A percentile compares a stretch with the other conserved stretches of the same genome.
These are phyloP conservation scores for Colletotrichum scovillei DNA, from an alignment of 2,329 filamentous ascomycete species.

Conservation along the genomic window DNA sequence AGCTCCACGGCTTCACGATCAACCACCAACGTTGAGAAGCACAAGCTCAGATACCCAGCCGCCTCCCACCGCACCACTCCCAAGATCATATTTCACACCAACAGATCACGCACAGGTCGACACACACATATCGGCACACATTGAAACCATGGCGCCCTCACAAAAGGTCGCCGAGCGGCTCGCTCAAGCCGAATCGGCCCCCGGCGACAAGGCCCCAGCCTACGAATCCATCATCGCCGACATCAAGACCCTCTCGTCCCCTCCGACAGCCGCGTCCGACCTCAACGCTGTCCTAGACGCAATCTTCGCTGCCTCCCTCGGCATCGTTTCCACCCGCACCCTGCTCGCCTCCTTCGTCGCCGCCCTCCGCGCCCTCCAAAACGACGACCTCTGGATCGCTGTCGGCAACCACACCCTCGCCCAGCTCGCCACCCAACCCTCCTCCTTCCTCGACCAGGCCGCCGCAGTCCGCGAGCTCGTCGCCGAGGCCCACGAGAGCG, in stretches of 20 bases:
- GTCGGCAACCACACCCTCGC: conserved; percentile 80
- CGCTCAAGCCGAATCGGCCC: conserved; percentile 49
- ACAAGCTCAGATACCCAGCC: not conserved
- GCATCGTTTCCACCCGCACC: conserved; percentile 79
- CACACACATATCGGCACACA: not conserved
- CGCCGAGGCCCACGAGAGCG: conserved; percentile 83
- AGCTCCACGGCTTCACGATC: conserved; percentile 4
- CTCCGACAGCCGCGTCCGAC: conserved; percentile 59
- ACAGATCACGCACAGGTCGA: not conserved
- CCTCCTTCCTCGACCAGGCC: conserved; percentile 85
- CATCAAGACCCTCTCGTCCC: conserved; percentile 54
- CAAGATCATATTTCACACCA: not conserved
- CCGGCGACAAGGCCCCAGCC: conserved; percentile 55
- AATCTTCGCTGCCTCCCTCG: conserved; percentile 75
- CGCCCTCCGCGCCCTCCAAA: conserved; percentile 69
- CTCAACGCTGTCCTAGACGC: conserved; percentile 75
- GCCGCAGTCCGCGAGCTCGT: conserved; percentile 83
- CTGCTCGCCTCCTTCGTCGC: conserved; percentile 76
- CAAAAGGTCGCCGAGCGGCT: conserved; percentile 57
- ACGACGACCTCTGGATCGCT: conserved; percentile 76
- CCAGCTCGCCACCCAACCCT: conserved; percentile 69
- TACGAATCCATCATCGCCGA: conserved; percentile 60
- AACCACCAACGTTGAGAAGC: not conserved
- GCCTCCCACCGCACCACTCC: not conserved
- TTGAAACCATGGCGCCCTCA: conserved; percentile 49